These are phyloP conservation scores for Phaeotremella skinneri DNA, from an alignment of 768 basidiomycete genomes.

Conservation along the genomic window DNA sequence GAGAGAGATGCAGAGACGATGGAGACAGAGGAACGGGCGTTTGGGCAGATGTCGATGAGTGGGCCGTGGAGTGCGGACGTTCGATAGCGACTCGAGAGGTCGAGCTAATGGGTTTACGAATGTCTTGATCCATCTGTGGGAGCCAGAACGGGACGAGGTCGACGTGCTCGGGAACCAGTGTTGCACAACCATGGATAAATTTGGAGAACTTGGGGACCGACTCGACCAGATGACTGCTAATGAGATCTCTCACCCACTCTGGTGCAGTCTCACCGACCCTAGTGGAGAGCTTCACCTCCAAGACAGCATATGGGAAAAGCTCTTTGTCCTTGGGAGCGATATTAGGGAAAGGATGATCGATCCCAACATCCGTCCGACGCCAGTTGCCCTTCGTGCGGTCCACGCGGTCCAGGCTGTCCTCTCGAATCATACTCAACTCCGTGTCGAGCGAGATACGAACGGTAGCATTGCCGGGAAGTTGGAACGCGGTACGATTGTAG, in stretches of 20 bases:
- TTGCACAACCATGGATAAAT: slow-evolving; percentile 96
- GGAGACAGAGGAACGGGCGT: slow-evolving; percentile 54
- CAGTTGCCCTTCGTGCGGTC: slow-evolving; percentile 81
- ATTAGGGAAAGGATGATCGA: slow-evolving; percentile 85
- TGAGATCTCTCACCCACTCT: slow-evolving; percentile 93
- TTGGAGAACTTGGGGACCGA: slow-evolving; percentile 95
- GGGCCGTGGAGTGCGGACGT: slow-evolving; percentile 59
- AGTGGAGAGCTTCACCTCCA: slow-evolving; percentile 97
- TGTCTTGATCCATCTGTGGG: slow-evolving; percentile 92
- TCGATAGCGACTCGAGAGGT: slow-evolving; percentile 58
- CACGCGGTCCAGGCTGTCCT: slow-evolving; percentile 91
- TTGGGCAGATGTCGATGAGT: slow-evolving; percentile 47
- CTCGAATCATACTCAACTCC: slow-evolving; percentile 86
- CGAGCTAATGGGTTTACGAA: slow-evolving; percentile 87
- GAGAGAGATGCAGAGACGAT: slow-evolving; percentile 30
- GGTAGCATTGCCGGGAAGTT: slow-evolving; percentile 95
- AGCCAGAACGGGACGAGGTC: slow-evolving; percentile 96
- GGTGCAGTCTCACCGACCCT: slow-evolving; percentile 94
- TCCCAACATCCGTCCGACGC: slow-evolving; percentile 89
- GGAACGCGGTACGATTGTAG: slow-evolving; percentile 98
- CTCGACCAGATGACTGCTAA: slow-evolving; percentile 90
- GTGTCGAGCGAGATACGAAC: slow-evolving; percentile 98
- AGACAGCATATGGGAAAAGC: slow-evolving; percentile 91
- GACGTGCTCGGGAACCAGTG: slow-evolving; percentile 84
- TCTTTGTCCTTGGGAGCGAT: slow-evolving; percentile 76